Evolutionary conservation across 2,329 filamentous ascomycete species (phyloP).

Genomic region (Ramichloridium luteum): DNA sequence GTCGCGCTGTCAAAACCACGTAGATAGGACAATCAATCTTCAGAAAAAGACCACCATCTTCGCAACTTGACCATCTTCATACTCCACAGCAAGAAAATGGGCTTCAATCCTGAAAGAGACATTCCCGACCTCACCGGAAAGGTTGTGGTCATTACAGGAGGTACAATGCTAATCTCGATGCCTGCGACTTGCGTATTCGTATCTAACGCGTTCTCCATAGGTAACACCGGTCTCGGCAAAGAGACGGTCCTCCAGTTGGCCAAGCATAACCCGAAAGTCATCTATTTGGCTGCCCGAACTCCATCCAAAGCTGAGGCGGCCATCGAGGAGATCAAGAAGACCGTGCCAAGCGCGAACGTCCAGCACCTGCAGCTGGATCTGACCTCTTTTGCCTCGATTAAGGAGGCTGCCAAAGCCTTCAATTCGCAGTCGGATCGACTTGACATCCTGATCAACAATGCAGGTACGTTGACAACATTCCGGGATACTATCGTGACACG

Average conservation of each 20-base stretch:
- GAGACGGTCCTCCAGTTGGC: conserved; percentile 35
- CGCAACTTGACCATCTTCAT: too few species aligned
- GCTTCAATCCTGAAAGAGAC: conserved; percentile 19
- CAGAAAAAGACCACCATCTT: too few species aligned
- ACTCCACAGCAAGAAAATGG: too few species aligned
- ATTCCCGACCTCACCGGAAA: conserved; percentile 31
- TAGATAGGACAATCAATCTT: too few species aligned
- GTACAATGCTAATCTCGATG: too few species aligned
- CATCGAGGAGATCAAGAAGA: conserved; percentile 28
- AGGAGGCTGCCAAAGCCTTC: conserved; percentile 31
- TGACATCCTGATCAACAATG: conserved; percentile 20
- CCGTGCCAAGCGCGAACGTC: conserved; percentile 28
- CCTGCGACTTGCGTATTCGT: too few species aligned
- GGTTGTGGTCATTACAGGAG: conserved; percentile 34
- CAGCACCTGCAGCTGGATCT: conserved; percentile 39
- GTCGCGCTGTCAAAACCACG: too few species aligned
- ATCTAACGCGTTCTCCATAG: too few species aligned
- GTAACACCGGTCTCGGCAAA: conserved; percentile 38
- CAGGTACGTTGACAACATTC: too few species aligned
- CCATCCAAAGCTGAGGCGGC: conserved; percentile 31
- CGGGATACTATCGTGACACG: too few species aligned
- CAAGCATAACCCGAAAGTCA: conserved; percentile 32
- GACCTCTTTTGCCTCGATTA: conserved; percentile 39
- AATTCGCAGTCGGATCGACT: conserved; percentile 27
- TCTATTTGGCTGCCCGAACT: conserved; percentile 37